These are phyloP conservation scores for Spergularia azorica DNA, from an alignment of 179 eudicot species.

Conservation along the genomic window DNA sequence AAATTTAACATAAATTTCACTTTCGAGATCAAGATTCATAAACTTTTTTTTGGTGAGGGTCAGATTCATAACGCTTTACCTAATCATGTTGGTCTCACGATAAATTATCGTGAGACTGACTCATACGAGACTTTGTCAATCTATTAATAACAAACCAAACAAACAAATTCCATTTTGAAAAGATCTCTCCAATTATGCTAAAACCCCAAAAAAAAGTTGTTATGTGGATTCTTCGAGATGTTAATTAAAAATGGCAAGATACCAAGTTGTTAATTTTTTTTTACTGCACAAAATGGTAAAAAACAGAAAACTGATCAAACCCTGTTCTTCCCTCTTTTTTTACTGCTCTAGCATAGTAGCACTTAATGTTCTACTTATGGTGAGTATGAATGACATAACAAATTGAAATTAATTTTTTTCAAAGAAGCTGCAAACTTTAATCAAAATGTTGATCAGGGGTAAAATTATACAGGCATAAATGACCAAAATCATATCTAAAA, in stretches of 20 bases:
- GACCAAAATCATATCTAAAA: neutral
- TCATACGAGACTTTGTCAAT: neutral
- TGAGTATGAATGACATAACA: neutral
- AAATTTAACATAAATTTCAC: no score
- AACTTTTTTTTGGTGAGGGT: no score
- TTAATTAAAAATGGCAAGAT: neutral
- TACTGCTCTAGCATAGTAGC: neutral
- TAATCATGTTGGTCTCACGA: no score
- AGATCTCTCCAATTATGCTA: neutral
- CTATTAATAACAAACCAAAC: neutral
- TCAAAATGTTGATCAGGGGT: neutral
- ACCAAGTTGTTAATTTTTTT: neutral
- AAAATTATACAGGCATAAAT: neutral
- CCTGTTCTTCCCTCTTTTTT: neutral
- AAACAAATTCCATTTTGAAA: neutral
- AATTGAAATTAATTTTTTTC: neutral
- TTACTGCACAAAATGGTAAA: neutral
- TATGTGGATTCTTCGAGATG: neutral
- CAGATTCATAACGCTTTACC: no score
- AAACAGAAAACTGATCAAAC: neutral
- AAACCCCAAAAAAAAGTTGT: neutral
- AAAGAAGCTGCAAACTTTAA: conserved; percentile 4
- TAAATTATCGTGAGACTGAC: no score
- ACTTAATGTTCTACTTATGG: neutral
- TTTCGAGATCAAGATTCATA: no score